Conservation (phyloP, 2,329 filamentous ascomycete species). For the Fusarium hainanense region DNA sequence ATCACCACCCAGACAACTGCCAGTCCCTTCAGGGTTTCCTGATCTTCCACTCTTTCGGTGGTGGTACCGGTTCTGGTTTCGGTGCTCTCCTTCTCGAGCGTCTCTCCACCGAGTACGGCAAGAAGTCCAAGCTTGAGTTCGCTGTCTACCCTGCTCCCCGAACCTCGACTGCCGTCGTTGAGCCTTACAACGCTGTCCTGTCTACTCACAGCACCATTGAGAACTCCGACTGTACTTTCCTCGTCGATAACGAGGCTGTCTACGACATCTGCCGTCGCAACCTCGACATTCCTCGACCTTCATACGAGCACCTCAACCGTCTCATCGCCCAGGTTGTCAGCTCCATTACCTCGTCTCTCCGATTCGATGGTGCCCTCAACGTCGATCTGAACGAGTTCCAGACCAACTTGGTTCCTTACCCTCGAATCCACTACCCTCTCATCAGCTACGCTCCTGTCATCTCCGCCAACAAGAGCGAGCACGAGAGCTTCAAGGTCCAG, state of each 20-base stretch:
- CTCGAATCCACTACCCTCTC: constrained; percentile 78
- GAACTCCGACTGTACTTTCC: constrained; percentile 83
- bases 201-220: constrained; percentile 81
- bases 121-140: constrained; percentile 83
- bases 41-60: constrained; percentile 80
- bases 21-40: constrained; percentile 78
- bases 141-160: constrained; percentile 77
- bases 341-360: constrained; percentile 78
- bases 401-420: constrained; percentile 79
- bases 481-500: constrained; percentile 88
- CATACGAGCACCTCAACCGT: constrained; percentile 78
- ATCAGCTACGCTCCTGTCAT: constrained; percentile 79
- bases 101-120: constrained; percentile 78
- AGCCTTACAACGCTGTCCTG: constrained; percentile 79
- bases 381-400: constrained; percentile 83
- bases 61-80: constrained; percentile 78
- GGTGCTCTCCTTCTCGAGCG: constrained; percentile 78
- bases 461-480: constrained; percentile 79
- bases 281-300: constrained; percentile 75
- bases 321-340: constrained; percentile 79
- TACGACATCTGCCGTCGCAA: constrained; percentile 81
- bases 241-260: constrained; percentile 80
- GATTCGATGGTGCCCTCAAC: constrained; percentile 78
- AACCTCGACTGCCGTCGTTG: constrained; percentile 76
- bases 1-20: constrained; percentile 70